Evolutionary conservation across 306 rosid species (phyloP).

Genomic region (Quercus ilex): DNA sequence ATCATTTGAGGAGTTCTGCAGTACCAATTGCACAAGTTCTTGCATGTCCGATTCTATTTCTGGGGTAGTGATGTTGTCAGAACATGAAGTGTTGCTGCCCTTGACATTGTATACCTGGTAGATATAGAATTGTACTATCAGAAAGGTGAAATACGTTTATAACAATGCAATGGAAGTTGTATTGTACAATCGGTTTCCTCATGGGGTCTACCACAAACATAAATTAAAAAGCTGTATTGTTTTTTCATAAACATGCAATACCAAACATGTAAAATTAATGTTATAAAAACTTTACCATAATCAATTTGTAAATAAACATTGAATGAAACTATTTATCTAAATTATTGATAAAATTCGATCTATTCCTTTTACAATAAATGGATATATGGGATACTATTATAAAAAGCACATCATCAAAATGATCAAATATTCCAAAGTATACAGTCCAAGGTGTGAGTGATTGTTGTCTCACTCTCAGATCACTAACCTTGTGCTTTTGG

Average conservation of each 20-base stretch:
- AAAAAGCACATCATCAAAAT: background rate
- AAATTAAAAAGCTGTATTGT: too few relatives aligned
- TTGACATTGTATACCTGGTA: slow-evolving; percentile 35
- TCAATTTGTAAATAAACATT: too few relatives aligned
- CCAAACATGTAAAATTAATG: too few relatives aligned
- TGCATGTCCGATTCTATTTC: slow-evolving; percentile 73
- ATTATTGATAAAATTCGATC: too few relatives aligned
- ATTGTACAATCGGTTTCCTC: too few relatives aligned
- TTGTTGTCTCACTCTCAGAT: background rate
- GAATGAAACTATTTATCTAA: too few relatives aligned
- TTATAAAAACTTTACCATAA: too few relatives aligned
- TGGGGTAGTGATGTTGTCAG: background rate
- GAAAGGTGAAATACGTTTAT: background rate
- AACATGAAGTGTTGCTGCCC: slow-evolving; percentile 10
- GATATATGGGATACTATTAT: too few relatives aligned
- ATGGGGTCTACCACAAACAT: too few relatives aligned
- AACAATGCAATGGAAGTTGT: background rate
- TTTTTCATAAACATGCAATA: background rate
- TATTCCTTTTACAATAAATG: too few relatives aligned
- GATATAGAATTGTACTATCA: background rate
- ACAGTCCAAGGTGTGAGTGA: background rate
- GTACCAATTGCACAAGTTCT: slow-evolving; percentile 60
- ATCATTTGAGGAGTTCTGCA: slow-evolving; percentile 37
- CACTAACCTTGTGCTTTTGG: slow-evolving; percentile 59
- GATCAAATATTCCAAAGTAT: background rate